Percentiles rank a stretch among this genome's conserved stretches.
These are phyloP conservation scores for Xanthoconium purpureum DNA, from an alignment of 768 basidiomycete species.

Conservation along the genomic window DNA sequence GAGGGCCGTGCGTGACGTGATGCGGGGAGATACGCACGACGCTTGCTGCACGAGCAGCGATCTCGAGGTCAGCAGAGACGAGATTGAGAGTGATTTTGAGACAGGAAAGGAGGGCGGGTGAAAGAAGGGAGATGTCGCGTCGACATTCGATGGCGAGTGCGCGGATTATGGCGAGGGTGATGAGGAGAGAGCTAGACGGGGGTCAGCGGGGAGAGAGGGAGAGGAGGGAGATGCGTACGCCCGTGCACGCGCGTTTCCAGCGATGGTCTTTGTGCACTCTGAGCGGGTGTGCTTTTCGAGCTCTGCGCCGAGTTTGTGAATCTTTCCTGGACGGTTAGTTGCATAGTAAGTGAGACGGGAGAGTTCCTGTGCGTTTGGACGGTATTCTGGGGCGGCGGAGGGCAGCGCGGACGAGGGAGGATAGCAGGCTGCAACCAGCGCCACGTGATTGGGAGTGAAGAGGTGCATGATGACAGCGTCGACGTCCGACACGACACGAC, in stretches of 20 bases:
- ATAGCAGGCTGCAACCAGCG: slow-evolving; percentile 82
- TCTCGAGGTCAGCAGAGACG: slow-evolving; percentile 66
- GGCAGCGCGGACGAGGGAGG: slow-evolving; percentile 73
- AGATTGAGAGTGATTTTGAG: slow-evolving; percentile 55
- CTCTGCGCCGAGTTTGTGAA: slow-evolving; percentile 71
- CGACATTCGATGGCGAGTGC: slow-evolving; percentile 85
- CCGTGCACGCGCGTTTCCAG: slow-evolving; percentile 73
- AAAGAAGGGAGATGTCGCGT: slow-evolving; percentile 73
- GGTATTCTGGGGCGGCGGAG: slow-evolving; percentile 72
- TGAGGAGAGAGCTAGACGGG: slow-evolving; percentile 61
- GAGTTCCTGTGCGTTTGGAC: slow-evolving; percentile 80
- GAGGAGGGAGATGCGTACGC: slow-evolving; percentile 52
- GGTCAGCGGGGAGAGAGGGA: slow-evolving; percentile 1
- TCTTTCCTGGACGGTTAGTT: slow-evolving; percentile 77
- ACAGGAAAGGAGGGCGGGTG: slow-evolving; percentile 63
- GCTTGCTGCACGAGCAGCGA: slow-evolving; percentile 72
- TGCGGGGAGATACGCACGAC: slow-evolving; percentile 51
- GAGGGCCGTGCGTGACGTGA: neutral
- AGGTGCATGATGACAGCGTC: slow-evolving; percentile 36
- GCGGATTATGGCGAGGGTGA: slow-evolving; percentile 79
- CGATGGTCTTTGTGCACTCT: slow-evolving; percentile 62
- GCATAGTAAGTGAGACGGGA: slow-evolving; percentile 86
- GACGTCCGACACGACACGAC: neutral
- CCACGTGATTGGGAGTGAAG: slow-evolving; percentile 82
- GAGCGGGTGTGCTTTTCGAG: slow-evolving; percentile 68